Evolutionary conservation across 2,329 filamentous ascomycete genomes (phyloP).

Genomic region (Aureobasidium sp.): DNA sequence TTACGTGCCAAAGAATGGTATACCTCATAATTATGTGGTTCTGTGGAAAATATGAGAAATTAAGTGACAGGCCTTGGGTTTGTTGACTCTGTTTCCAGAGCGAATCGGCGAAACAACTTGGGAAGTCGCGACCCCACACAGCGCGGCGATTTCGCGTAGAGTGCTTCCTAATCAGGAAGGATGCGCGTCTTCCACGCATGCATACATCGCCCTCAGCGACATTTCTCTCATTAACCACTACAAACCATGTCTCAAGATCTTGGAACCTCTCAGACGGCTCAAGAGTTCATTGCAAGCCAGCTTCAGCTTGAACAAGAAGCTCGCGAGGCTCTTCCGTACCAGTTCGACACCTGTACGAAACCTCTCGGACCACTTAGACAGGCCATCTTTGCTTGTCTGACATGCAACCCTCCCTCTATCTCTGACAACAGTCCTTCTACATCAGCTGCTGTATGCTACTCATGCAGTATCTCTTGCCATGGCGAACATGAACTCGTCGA

Average conservation of each 20-base stretch:
- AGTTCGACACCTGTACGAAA: slow-evolving; percentile 89
- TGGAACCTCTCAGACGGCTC: slow-evolving; percentile 48
- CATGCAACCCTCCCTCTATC: slow-evolving; percentile 75
- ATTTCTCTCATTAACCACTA: neutral
- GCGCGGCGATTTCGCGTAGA: neutral
- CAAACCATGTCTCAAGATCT: slow-evolving; percentile 38
- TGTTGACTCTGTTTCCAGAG: neutral
- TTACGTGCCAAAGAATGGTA: neutral
- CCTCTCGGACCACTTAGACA: slow-evolving; percentile 84
- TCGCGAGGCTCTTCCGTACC: slow-evolving; percentile 88
- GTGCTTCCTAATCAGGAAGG: slow-evolving; percentile 4
- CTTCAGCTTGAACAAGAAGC: slow-evolving; percentile 90
- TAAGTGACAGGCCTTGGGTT: neutral
- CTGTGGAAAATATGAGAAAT: neutral
- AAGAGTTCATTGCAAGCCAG: slow-evolving; percentile 75
- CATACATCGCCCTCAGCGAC: too few species aligned
- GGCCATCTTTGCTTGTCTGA: slow-evolving; percentile 84
- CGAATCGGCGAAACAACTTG: neutral
- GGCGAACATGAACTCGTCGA: slow-evolving; percentile 93
- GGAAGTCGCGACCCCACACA: neutral
- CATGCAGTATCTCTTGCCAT: slow-evolving; percentile 93
- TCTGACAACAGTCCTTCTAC: slow-evolving; percentile 56
- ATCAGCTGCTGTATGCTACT: slow-evolving; percentile 85
- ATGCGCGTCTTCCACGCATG: neutral
- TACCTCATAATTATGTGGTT: slow-evolving; percentile 2